phyloP scores from a whole-genome alignment of 176 grass and related monocot genomes.

The Aechmea fasciata region DNA sequence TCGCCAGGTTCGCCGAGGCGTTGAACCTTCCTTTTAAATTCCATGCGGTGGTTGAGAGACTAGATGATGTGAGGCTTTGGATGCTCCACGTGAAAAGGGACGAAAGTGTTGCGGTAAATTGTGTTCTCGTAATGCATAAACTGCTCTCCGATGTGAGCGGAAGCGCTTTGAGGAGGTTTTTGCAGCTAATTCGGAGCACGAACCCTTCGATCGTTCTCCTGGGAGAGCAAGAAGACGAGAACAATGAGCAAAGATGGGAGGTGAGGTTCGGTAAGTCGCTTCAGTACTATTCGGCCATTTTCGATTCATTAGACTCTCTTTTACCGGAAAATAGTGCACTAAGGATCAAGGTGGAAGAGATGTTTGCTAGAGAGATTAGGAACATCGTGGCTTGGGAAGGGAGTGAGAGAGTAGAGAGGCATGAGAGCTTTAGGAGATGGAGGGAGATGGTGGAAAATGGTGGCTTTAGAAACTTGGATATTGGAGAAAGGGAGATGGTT shows the following conservation, averaged over 20 bases:
- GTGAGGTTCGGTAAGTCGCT: conserved; percentile 48
- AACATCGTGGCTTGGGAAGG: conserved; percentile 78
- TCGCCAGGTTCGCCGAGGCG: conserved; percentile 43
- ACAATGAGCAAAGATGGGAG: conserved; percentile 59
- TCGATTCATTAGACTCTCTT: conserved; percentile 55
- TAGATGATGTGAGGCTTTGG: conserved; percentile 97
- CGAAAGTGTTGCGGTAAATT: conserved; percentile 80
- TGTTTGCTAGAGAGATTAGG: conserved; percentile 81
- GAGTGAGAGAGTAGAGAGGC: conserved; percentile 49
- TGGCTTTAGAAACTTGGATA: conserved; percentile 53
- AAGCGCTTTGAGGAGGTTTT: conserved; percentile 43
- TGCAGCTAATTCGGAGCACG: conserved; percentile 56
- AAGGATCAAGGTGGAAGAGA: conserved; percentile 76
- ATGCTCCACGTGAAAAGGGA: conserved; percentile 99
- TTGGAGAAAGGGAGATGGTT: conserved; percentile 73
- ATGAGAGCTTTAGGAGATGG: conserved; percentile 63
- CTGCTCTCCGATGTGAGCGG: conserved; percentile 52
- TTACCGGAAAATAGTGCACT: conserved; percentile 29
- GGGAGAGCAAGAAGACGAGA: conserved; percentile 61
- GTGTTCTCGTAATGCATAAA: conserved; percentile 58
- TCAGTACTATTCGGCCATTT: conserved; percentile 59
- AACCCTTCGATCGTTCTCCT: conserved; percentile 56
- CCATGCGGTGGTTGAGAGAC: conserved; percentile 74
- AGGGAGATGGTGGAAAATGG: conserved; percentile 63
- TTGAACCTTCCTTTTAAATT: conserved; percentile 72